Base-by-base conservation (phyloP, 768 basidiomycete genomes). In the Tylopilus vinaceipallidus region DNA sequence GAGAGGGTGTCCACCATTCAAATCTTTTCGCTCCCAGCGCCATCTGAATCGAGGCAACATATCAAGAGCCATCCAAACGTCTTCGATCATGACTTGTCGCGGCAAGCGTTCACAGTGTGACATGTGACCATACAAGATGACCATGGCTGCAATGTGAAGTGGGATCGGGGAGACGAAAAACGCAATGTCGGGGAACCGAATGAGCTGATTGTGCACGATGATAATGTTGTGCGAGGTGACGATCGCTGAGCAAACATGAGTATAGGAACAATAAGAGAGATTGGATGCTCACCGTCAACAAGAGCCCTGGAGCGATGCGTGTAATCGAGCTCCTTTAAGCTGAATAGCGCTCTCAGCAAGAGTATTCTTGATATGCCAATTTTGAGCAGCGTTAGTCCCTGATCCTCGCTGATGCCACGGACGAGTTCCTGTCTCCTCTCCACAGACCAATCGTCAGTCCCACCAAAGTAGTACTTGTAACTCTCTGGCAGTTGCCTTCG, bases 121-220 rank as follows among this genome's bases (percentile, higher is more conserved):
- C 79, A 91, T 90, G 60, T 87, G 87, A 1, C 91, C 91, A 62
- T 86, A 92, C 17, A 93, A 76, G 52, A 93, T 91, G 50, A 92
- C 88, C 90, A 93, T 91, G 7, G 91, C 91, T 0, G 90, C 86
- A 46, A 92, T 91, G 67, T 93, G 91, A 17, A 93, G 75, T 13
- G 91, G 91, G 50, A 89, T 90, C 2, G 91, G 91, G 4, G 90
- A 91, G 20, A 88, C 88, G 64, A 93, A 92, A 73, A 93, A 93
- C 3, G 84, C 87, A 57, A 87, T 86, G 50, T 92, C 86, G 11
- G 91, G 90, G 76, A 85, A 92, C 29, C 80, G 79, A 57, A 91
- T 89, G 45, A 93, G 80, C 55, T 88, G 82, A 48, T 84, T 86
- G 70, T 93, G 91, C 26, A 93, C 77, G 46, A 90, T 79, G 60